Evolutionary conservation across 331 rosid genomes (phyloP), one percentile per base, ranked within the genome.

Genomic region (Rosa hybrid): DNA sequence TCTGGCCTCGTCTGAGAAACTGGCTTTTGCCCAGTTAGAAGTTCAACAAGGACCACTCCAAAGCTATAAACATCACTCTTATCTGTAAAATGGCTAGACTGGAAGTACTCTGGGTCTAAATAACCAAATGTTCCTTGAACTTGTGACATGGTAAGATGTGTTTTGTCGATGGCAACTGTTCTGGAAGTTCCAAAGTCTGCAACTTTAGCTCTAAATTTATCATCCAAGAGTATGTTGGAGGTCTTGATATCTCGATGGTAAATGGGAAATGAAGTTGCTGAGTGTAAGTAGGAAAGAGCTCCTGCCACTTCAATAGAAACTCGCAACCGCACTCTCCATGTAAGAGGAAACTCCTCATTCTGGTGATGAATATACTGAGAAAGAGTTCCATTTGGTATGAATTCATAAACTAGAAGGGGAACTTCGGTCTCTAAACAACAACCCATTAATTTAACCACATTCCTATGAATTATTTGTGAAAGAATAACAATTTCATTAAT

Each of bases 171-270:
- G 54, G 72, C 0, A 39, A 83, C 50, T 6, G 81, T 46, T 41
- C 69, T 75, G 8, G 83, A 83, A n/a, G 81, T 83, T 3, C 84
- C 86, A 42, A 83, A 83, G 12, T 83, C 84, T 5, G 86, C 86
- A 1, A 83, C 51, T 80, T 76, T 83, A 1, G 64, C 86, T 51
- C 78, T 49, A 42, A 57, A 80, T 8, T 80, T 80, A 8, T 60
- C 86, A 42, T 83, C 86, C 13, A 80, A 42, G 51, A 83, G 84
- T 34, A 83, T 75, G 53, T 79, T 83, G 0, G 84, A 68, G 21
- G 86, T 68, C 77, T 83, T 83, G 30, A 83, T 71, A 49, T 83
- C 86, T 2, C 83, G 80, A 16, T 83, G 86, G 44, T 74, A 83
- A 62, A 83, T 79, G 16, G 83, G 81, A 13, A 11, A 13, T 8